A percentile compares a stretch with the other conserved stretches of the same genome.
Evolutionary conservation across 202 grass and related monocot genomes (phyloP).

Genomic region (Hordeum pubiflorum): DNA sequence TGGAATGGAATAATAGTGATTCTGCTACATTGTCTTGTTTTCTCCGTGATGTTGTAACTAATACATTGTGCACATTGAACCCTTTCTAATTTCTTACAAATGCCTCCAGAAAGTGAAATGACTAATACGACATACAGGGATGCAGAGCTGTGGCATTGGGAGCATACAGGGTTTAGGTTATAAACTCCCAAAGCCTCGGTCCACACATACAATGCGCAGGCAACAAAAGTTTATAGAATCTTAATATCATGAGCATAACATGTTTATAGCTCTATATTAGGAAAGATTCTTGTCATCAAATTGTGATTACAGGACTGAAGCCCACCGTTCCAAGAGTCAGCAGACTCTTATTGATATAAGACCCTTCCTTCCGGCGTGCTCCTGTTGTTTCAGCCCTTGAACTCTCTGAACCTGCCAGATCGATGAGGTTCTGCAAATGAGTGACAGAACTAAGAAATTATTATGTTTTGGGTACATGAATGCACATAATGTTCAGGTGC

Average conservation of each 20-base stretch:
- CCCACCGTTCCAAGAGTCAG: constrained; percentile 97
- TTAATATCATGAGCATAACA: background rate
- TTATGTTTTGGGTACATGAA: constrained; percentile 4
- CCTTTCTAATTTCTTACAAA: background rate
- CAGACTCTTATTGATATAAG: constrained; percentile 99
- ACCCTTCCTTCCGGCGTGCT: constrained; percentile 93
- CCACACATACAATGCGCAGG: background rate
- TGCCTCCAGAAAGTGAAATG: background rate
- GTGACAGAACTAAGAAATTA: constrained; percentile 31
- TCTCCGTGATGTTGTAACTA: background rate
- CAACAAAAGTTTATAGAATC: background rate
- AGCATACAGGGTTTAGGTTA: background rate
- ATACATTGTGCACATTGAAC: too few relatives aligned
- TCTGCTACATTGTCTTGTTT: background rate
- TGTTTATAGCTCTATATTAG: background rate
- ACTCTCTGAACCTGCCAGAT: constrained; percentile 99
- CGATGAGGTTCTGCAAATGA: constrained; percentile 96
- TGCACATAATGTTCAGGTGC: background rate
- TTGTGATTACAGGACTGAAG: background rate
- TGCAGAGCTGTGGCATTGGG: background rate
- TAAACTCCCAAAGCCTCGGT: background rate
- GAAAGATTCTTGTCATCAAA: background rate
- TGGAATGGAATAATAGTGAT: background rate
- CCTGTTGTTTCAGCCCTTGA: constrained; percentile 96
- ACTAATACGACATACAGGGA: background rate